Conservation (phyloP, 192 early-diverging fungal genomes). For the Oehlia diaphana region DNA sequence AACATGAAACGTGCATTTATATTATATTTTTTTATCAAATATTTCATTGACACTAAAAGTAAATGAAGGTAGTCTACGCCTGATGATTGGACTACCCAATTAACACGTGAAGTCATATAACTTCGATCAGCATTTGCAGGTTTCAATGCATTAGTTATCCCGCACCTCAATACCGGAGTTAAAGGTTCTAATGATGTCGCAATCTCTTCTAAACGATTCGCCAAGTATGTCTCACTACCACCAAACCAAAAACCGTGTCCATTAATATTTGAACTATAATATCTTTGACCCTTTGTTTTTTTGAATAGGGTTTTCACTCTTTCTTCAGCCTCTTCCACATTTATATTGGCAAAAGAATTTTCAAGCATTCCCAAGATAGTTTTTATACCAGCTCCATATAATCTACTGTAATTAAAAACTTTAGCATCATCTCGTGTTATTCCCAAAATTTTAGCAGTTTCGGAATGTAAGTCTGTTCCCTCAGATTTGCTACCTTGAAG, state of each 20-base stretch:
- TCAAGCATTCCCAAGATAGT: conserved; percentile 76
- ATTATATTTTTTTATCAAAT: conserved; percentile 73
- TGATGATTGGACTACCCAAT: conserved; percentile 98
- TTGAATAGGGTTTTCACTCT: conserved; percentile 72
- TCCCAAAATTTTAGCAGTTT: conserved; percentile 83
- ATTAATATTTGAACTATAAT: conserved; percentile 13
- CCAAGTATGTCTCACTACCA: conserved; percentile 91
- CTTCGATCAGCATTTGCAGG: conserved; percentile 24
- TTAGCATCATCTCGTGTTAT: conserved; percentile 89
- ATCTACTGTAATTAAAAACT: conserved; percentile 92
- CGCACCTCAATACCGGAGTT: conserved; percentile 86
- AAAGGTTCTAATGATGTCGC: conserved; percentile 68
- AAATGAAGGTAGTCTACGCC: conserved; percentile 98
- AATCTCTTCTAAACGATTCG: conserved; percentile 85
- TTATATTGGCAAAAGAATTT: conserved; percentile 74
- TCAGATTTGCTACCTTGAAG: conserved; percentile 88
- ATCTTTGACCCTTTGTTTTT: conserved; percentile 79
- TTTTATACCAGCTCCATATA: conserved; percentile 91
- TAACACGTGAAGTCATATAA: conserved; percentile 86
- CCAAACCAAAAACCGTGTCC: conserved; percentile 73
- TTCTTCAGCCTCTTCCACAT: conserved; percentile 58
- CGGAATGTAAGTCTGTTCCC: conserved; percentile 91
- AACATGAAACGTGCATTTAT: conserved; percentile 86
- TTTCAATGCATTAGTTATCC: conserved; percentile 84
- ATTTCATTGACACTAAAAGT: conserved; percentile 82